Evolutionary conservation across 805 yeast species (phyloP).

Genomic region (Candida ponderosae): DNA sequence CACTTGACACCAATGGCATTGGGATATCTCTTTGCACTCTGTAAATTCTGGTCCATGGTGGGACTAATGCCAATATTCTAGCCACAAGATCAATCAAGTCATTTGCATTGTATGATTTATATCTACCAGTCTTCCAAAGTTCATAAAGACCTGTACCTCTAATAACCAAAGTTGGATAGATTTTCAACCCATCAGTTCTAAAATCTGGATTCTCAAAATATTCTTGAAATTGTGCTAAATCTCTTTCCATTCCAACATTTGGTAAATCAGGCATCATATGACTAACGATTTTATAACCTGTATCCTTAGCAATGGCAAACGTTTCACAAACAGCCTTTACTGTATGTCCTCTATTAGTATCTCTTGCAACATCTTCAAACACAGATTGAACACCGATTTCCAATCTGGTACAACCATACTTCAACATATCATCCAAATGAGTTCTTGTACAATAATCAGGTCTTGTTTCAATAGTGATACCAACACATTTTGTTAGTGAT

Average conservation of each 20-base stretch:
- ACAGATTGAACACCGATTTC: conserved; percentile 97
- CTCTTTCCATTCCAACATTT: conserved; percentile 98
- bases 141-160: conserved; percentile 97
- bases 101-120: conserved; percentile 90
- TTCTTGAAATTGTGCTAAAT: conserved; percentile 89
- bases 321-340: conserved; percentile 95
- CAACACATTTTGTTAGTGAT: conserved; percentile 93
- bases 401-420: conserved; percentile 92
- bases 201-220: conserved; percentile 96
- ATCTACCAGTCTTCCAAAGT: conserved; percentile 93
- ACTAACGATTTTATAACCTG: conserved; percentile 95
- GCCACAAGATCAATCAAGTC: conserved; percentile 93
- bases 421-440: conserved; percentile 90
- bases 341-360: conserved; percentile 96
- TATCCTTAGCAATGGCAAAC: conserved; percentile 92
- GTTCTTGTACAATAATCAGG: conserved; percentile 98
- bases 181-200: conserved; percentile 92
- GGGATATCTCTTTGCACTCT: conserved; percentile 99
- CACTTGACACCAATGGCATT: conserved; percentile 96
- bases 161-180: conserved; percentile 93
- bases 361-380: conserved; percentile 97
- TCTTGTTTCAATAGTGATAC: conserved; percentile 95
- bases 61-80: conserved; percentile 89
- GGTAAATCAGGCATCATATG: conserved; percentile 99
- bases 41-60: conserved; percentile 98